Conservation (phyloP, 345 rosid genomes). For the Eucalyptus lansdowneana region DNA sequence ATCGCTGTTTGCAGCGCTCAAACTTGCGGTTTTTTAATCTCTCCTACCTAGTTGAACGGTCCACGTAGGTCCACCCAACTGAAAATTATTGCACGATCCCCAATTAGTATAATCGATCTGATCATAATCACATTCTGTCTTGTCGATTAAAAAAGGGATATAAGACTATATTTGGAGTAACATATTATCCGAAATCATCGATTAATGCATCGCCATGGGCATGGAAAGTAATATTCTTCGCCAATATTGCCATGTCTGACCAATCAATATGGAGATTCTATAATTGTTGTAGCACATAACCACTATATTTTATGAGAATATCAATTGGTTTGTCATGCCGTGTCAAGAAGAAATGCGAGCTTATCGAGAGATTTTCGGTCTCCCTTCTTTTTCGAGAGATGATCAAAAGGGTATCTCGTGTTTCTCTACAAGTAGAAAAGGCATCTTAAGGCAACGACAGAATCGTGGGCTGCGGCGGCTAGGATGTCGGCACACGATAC, state of each 20-base stretch:
- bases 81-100: not conserved
- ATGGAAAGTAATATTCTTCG: not conserved
- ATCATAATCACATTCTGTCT: not conserved
- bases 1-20: slow-evolving; percentile 5
- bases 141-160: not conserved
- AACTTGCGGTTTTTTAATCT: slow-evolving; percentile 28
- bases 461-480: slow-evolving; percentile 4
- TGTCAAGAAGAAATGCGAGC: not conserved
- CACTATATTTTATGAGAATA: not conserved
- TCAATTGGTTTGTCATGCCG: not conserved
- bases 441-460: not conserved
- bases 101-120: not conserved
- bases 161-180: not conserved
- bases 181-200: not conserved
- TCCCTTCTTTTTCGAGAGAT: not conserved
- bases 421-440: not conserved
- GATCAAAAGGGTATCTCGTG: not conserved
- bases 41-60: slow-evolving; percentile 31
- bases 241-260: not conserved
- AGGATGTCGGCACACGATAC: slow-evolving; percentile 12
- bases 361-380: not conserved
- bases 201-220: not conserved
- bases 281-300: not conserved
- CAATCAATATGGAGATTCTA: not conserved
- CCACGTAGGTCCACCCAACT: slow-evolving; percentile 42